Evolutionary conservation across 495 filamentous ascomycete genomes (phyloP), one percentile per base, ranked within the genome.

Genomic region (Monascus purpureus): DNA sequence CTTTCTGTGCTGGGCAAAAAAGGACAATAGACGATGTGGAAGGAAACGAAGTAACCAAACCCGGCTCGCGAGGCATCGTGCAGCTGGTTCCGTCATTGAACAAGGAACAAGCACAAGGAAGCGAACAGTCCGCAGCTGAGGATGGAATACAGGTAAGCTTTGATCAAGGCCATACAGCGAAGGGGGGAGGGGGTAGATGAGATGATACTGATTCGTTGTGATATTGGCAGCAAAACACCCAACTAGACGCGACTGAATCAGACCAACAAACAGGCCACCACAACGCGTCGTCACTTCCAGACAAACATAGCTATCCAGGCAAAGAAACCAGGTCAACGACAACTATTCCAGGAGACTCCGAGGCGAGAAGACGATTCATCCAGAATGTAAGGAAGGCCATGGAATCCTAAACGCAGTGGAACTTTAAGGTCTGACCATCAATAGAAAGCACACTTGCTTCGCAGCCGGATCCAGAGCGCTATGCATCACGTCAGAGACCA

Each of bases 371-470:
- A 38, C 37, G 43, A 13, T 65, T 65, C 39, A 63, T 65, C 30
- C 53, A 61, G 55, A 39, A 62, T 39, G 61, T 65, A 40, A 43
- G 50, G 33, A 15, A 13, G 30, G n/a, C 27, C 25, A 14, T 17
- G 17, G 20, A n/a, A 27, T 9, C 6, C 14, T 6, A 29, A 13
- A 17, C 4, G 19, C 13, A 17, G 31, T 29, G 27, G 12, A 14
- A 13, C 11, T 0, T 25, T 16, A 15, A 20, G 16, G 28, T 25
- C 33, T 36, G 28, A 45, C 29, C 13, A 17, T 20, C 9, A 31
- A 39, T 15, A 65, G 61, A 63, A 62, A 63, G 61, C 61, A 27
- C 44, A 27, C 23, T 50, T 61, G n/a, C 57, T 62, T 36, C 57
- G 55, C 18, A 58, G 37, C 35, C 50, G 53, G 36, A 45, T 65